A percentile compares a stretch with the other conserved stretches of the same genome.
Conservation (phyloP, 192 early-diverging fungal genomes). For the Dimargaris xerosporica region DNA sequence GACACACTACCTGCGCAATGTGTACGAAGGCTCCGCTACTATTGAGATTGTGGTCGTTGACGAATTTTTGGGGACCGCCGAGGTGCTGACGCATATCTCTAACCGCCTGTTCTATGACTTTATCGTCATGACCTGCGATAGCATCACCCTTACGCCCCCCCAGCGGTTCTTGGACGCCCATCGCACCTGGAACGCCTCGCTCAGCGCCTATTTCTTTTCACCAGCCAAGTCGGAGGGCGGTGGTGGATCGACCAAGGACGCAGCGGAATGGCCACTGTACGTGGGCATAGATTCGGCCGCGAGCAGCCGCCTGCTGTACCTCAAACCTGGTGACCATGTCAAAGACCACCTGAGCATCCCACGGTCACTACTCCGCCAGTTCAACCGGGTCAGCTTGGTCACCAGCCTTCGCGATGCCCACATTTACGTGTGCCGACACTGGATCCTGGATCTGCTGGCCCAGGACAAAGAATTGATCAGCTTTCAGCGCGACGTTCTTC, state of each 20-base stretch:
- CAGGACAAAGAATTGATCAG: slow-evolving; percentile 50
- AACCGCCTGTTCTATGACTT: slow-evolving; percentile 36
- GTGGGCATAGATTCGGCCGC: slow-evolving; percentile 29
- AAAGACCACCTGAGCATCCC: slow-evolving; percentile 12
- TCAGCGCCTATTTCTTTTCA: slow-evolving; percentile 73
- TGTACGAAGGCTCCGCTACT: slow-evolving; percentile 10
- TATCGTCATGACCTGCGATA: slow-evolving; percentile 82
- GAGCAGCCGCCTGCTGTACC: slow-evolving; percentile 26
- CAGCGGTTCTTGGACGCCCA: slow-evolving; percentile 72
- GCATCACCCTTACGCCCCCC: slow-evolving; percentile 71
- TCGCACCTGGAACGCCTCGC: slow-evolving; percentile 61
- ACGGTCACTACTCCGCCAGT: slow-evolving; percentile 45
- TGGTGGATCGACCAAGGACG: slow-evolving; percentile 32
- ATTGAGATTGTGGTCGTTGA: neutral
- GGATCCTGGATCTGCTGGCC: slow-evolving; percentile 76
- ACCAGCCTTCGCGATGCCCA: slow-evolving; percentile 81
- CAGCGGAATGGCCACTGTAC: slow-evolving; percentile 25
- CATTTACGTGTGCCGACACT: slow-evolving; percentile 81
- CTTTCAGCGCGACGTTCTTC: slow-evolving; percentile 72
- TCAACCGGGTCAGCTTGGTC: slow-evolving; percentile 62
- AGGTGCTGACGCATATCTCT: neutral
- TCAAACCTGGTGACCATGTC: slow-evolving; percentile 1
- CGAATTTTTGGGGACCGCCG: neutral
- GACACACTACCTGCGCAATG: neutral
- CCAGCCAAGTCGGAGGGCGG: slow-evolving; percentile 53